Percentiles rank a stretch among this genome's conserved stretches.
Conservation (phyloP, 2,329 filamentous ascomycete species). For the Fusarium newnesense region DNA sequence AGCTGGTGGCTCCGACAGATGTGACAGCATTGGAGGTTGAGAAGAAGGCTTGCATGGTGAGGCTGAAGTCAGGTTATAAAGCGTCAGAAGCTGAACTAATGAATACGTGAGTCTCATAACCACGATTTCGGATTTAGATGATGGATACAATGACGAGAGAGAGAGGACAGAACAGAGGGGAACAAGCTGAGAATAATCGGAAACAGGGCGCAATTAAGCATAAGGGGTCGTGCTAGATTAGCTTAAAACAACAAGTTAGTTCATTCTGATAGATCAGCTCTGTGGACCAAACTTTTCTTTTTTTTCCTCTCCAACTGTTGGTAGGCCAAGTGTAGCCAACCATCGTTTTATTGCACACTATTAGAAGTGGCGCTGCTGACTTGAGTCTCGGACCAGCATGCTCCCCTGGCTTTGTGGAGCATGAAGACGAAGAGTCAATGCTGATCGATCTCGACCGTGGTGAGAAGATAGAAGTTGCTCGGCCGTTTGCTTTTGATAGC, state of each 20-base stretch:
- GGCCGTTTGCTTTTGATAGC: background rate
- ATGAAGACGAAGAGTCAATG: background rate
- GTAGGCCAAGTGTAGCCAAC: background rate
- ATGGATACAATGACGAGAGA: no score
- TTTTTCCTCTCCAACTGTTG: no score
- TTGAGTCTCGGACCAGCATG: background rate
- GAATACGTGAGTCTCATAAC: background rate
- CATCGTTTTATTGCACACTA: background rate
- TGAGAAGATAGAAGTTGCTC: background rate
- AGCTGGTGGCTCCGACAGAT: background rate
- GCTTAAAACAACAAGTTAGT: background rate
- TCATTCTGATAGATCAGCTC: no score
- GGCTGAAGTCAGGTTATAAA: background rate
- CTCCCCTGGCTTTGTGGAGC: background rate
- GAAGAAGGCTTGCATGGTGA: background rate
- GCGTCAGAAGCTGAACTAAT: background rate
- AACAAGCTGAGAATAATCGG: background rate
- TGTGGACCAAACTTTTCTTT: background rate
- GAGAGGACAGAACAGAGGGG: accelerated
- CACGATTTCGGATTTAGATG: background rate
- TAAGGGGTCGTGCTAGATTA: background rate
- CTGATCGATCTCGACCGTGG: background rate
- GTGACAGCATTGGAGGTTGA: accelerated
- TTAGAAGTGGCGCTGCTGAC: background rate
- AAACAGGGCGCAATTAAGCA: background rate